A percentile compares a stretch with the other conserved stretches of the same genome.
Evolutionary conservation across 2,329 filamentous ascomycete genomes (phyloP).

Genomic region (Verticillium klebahnii): DNA sequence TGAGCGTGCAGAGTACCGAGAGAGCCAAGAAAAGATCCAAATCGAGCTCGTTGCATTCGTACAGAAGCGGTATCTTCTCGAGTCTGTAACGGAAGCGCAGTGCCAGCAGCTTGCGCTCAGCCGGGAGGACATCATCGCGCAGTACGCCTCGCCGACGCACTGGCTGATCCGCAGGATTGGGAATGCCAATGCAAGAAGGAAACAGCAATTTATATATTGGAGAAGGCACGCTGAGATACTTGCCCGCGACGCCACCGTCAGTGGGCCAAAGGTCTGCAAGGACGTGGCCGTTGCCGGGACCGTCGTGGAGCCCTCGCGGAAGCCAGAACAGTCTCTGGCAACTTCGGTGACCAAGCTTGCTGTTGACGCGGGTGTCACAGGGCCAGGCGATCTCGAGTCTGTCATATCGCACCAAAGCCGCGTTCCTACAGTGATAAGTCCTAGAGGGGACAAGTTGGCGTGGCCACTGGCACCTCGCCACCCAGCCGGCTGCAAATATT

Average conservation of each 20-base stretch:
- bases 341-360: slow-evolving; percentile 6
- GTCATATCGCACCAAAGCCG: slow-evolving; percentile 5
- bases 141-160: slow-evolving; percentile 1
- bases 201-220: slow-evolving; percentile 13
- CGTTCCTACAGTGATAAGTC: slow-evolving; percentile 1
- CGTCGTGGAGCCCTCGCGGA: background rate
- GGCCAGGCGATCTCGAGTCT: slow-evolving; percentile 2
- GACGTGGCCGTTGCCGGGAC: background rate
- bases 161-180: slow-evolving; percentile 12
- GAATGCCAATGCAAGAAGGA: slow-evolving; percentile 5
- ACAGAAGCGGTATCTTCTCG: background rate
- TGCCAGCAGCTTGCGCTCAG: background rate
- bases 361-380: background rate
- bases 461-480: background rate
- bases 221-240: slow-evolving; percentile 9
- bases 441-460: background rate
- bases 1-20: background rate
- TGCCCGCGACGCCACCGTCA: background rate
- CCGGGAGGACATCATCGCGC: background rate
- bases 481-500: slow-evolving; percentile 2
- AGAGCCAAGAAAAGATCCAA: slow-evolving; percentile 7
- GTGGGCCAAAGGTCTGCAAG: background rate
- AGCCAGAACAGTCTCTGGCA: slow-evolving; percentile 3
- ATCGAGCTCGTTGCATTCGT: slow-evolving; percentile 3
- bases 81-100: background rate